Base-by-base conservation (phyloP, 208 protist genomes). In the Wallacemonas sp. region DNA sequence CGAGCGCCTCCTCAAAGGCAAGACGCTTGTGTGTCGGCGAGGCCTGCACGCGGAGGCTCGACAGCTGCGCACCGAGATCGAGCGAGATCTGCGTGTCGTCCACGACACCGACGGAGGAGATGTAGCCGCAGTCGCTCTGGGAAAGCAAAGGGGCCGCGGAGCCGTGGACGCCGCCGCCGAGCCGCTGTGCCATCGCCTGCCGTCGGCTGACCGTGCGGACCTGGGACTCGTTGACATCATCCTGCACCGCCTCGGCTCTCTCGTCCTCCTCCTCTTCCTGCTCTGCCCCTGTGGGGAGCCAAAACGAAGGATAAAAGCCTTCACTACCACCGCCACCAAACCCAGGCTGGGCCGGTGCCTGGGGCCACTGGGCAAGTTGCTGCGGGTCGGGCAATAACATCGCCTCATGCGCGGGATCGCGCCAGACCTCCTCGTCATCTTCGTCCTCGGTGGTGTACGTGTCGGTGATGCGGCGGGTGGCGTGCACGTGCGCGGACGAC, bases 1-100 rank as follows among this genome's bases (percentile, higher is more conserved):
- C 76, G 26, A 79, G 65, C 2, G 76, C 71, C 10, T 79, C 76
- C 18, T 81, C 74, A 74, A 88, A 93, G 20, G 81, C 67, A 5
- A 93, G 74, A 22, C 74, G 65, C 64, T 93, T 93, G 44, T 81
- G 83, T 8, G 84, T 91, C 4, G 87, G 84, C 2, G 84, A 90
- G n/a, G 74, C 44, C 39, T 82, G 71, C 28, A 87, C 50, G 7
- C 48, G 38, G 18, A 67, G 36, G 31, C 52, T 23, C 31, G 52
- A 25, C 10, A 59, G 52, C 32, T 59, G 52, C n/a, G 52, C 52
- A 18, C 26, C 52, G 2, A 59, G 52, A 25, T 59, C 52, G 32
- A 59, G 14, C 26, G 52, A 59, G 31, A 28, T 41, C 32, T 59
- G 52, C 14, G 52, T 41, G 7, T 59, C 52, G n/a, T 59, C 52